phyloP scores from a whole-genome alignment of 2,329 filamentous ascomycete genomes.

The Cercospora janseana region DNA sequence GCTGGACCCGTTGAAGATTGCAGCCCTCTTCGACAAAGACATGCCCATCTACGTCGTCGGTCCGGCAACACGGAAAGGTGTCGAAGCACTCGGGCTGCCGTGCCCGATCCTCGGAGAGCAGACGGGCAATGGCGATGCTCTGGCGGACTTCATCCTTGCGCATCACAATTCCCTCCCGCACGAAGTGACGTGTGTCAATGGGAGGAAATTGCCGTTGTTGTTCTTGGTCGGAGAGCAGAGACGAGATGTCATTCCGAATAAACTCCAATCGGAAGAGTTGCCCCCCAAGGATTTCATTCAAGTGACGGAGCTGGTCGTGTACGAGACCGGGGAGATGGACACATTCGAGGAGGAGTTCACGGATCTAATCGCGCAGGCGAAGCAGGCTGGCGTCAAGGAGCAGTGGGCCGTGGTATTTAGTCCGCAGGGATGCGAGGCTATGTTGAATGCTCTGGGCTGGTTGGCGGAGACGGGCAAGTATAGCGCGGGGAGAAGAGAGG shows the following conservation, averaged over 20 bases:
- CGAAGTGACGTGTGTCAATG: slow-evolving; percentile 33
- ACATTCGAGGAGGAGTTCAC: slow-evolving; percentile 71
- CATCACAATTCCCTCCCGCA: slow-evolving; percentile 61
- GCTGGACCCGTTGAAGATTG: slow-evolving; percentile 38
- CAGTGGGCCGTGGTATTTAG: slow-evolving; percentile 76
- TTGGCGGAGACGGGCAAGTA: slow-evolving; percentile 44
- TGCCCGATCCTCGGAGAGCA: slow-evolving; percentile 72
- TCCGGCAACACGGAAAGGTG: slow-evolving; percentile 73
- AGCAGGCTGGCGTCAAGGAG: slow-evolving; percentile 33
- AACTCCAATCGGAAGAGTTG: slow-evolving; percentile 61
- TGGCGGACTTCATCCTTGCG: slow-evolving; percentile 73
- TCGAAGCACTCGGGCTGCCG: slow-evolving; percentile 54
- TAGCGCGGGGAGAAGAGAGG: slow-evolving; percentile 57
- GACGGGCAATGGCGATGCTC: slow-evolving; percentile 77
- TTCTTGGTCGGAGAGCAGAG: slow-evolving; percentile 90
- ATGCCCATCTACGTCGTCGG: slow-evolving; percentile 75
- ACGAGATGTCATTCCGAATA: slow-evolving; percentile 84
- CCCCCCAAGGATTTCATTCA: slow-evolving; percentile 53
- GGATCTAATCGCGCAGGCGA: slow-evolving; percentile 44
- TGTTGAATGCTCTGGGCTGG: slow-evolving; percentile 55
- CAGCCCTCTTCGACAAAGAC: slow-evolving; percentile 45
- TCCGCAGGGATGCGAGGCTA: slow-evolving; percentile 60
- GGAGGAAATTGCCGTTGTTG: slow-evolving; percentile 62
- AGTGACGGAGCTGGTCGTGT: slow-evolving; percentile 79
- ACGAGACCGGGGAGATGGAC: slow-evolving; percentile 79